phyloP scores from a whole-genome alignment of 2,329 filamentous ascomycete genomes.

The Trichoderma pleuroti region DNA sequence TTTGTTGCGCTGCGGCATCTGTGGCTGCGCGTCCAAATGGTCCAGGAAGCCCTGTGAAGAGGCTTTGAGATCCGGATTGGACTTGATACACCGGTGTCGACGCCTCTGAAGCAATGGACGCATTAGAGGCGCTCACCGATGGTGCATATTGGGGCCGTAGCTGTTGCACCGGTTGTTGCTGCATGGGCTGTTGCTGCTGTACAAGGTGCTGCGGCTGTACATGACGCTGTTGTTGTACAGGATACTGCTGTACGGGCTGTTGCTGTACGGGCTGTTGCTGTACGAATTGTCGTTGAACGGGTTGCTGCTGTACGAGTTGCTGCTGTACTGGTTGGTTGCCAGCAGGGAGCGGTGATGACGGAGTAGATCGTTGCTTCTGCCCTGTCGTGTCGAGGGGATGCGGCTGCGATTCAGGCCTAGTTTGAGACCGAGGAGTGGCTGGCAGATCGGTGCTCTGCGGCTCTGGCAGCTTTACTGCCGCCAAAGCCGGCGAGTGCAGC shows the following conservation, averaged over 20 bases:
- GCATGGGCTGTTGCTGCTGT: neutral
- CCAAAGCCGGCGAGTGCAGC: neutral
- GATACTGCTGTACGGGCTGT: neutral
- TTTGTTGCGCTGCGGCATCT: conserved; percentile 7
- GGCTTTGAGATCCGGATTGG: neutral
- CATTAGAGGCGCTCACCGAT: conserved; percentile 2
- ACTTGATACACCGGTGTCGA: neutral
- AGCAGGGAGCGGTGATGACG: neutral
- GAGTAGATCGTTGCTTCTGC: neutral
- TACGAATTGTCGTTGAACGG: neutral
- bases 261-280: neutral
- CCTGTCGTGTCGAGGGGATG: neutral
- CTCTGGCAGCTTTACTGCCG: neutral
- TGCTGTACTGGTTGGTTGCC: neutral
- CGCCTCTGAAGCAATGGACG: neutral
- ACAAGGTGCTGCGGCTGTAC: neutral
- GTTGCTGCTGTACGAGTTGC: neutral
- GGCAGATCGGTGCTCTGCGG: neutral
- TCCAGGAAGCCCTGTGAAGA: neutral
- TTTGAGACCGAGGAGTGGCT: neutral
- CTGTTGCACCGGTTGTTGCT: neutral
- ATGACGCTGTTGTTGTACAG: too few relatives aligned
- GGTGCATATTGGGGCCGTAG: neutral
- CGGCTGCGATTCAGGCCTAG: neutral
- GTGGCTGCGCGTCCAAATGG: neutral